Evolutionary conservation across 2,329 filamentous ascomycete genomes (phyloP), one percentile per base, ranked within the genome.

Genomic region (Atkinsonella texensis): DNA sequence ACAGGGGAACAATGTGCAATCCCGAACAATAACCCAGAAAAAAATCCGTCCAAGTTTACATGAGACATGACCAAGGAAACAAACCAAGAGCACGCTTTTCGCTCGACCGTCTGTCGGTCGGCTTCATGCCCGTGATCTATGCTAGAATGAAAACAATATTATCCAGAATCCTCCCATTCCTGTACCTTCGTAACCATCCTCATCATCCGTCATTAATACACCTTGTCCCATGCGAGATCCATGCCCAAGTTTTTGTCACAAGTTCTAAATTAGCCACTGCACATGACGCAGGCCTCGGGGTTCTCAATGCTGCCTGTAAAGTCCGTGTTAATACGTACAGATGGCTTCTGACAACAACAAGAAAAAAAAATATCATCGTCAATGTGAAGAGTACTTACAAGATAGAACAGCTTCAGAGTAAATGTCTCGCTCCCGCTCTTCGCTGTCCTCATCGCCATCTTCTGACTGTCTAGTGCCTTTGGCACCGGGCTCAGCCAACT

Each of bases 201-300:
- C 61, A 56, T 64, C 58, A 59, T 55, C 57, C 45, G 53, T 66
- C 62, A 58, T 28, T 65, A 52, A 62, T 58, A 61, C 55, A 62
- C 54, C 51, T 51, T 49, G 48, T 52, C 39, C 28, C 28, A 45
- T 49, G 49, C 51, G 40, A 49, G 42, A 49, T 11, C 23, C 15
- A 32, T 42, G 18, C 7, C 35, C 46, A 18, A 62, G 12, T 17
- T 20, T 38, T 39, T 2, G n/a, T 40, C 6, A 38, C 35, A 23
- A 2, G 45, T 15, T n/a, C 4, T 31, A 45, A 18, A 62, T 69
- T 79, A 97, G 74, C 90, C 91, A 71, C 88, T 94, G 83, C 93
- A 98, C 93, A 98, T 97, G 58, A 95, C 68, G 68, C 93, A 98
- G 46, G 85, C 78, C 68, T 98, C 93, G 60, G 85, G 89, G 75